A percentile compares a stretch with the other conserved stretches of the same genome.
These are phyloP conservation scores for Chalciporus sp. DNA, from an alignment of 1,284 basidiomycete species.

Conservation along the genomic window DNA sequence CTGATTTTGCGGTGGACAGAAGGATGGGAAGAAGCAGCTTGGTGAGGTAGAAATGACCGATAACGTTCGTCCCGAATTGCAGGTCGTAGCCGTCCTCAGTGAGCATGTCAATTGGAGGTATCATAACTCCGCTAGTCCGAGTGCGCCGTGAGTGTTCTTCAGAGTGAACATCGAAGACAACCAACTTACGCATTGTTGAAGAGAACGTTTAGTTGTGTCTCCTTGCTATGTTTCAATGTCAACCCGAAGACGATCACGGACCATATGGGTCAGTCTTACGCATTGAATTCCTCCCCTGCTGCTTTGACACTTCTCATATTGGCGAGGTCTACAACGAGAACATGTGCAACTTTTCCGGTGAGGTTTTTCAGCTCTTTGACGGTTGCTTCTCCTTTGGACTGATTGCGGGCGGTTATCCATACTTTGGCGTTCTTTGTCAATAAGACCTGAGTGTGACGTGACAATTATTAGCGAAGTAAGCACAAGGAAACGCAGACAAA, in stretches of 20 bases:
- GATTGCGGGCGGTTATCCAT: constrained; percentile 59
- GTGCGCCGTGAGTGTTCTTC: not conserved
- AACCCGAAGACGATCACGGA: not conserved
- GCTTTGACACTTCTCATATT: constrained; percentile 55
- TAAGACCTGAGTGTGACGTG: constrained; percentile 34
- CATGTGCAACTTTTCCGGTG: constrained; percentile 51
- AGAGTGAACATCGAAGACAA: not conserved
- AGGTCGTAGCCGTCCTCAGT: constrained; percentile 59
- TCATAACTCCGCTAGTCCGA: constrained; percentile 49
- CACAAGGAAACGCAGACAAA: not conserved
- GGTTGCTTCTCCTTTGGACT: constrained; percentile 49
- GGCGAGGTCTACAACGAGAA: constrained; percentile 61
- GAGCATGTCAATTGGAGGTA: constrained; percentile 41
- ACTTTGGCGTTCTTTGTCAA: constrained; percentile 65
- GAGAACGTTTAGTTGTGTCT: constrained; percentile 37
- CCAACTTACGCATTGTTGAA: constrained; percentile 55
- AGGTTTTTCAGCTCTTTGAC: constrained; percentile 51
- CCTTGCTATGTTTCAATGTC: constrained; percentile 37
- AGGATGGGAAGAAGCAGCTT: constrained; percentile 40
- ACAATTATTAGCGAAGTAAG: too few relatives aligned
- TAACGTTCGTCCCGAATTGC: constrained; percentile 54
- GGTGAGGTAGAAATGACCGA: constrained; percentile 51
- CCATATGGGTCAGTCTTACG: constrained; percentile 8
- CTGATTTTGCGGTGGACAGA: constrained; percentile 20
- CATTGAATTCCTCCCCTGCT: constrained; percentile 50